Evolutionary conservation across 345 rosid species (phyloP).

Genomic region (Rubroshorea leprosula): DNA sequence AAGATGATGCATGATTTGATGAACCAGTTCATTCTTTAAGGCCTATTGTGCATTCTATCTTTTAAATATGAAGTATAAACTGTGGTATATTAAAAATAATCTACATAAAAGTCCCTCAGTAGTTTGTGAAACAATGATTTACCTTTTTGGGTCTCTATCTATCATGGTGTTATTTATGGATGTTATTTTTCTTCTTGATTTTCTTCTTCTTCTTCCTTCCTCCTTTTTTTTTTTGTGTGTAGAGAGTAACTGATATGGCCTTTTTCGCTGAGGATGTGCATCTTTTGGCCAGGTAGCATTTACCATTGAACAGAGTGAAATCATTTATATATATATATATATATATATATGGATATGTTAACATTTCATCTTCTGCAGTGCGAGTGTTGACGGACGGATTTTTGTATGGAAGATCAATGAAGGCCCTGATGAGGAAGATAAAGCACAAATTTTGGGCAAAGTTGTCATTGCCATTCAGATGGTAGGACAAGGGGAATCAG

Average conservation of each 20-base stretch:
- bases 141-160: neutral
- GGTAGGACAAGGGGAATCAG: slow-evolving; percentile 34
- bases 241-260: slow-evolving; percentile 45
- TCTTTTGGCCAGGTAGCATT: slow-evolving; percentile 60
- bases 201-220: no score
- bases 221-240: slow-evolving; percentile 1
- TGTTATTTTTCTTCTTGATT: neutral
- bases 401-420: slow-evolving; percentile 64
- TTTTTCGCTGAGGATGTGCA: slow-evolving; percentile 87
- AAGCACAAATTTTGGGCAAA: slow-evolving; percentile 61
- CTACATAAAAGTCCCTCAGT: neutral
- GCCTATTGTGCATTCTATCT: neutral
- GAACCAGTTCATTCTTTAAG: neutral
- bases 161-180: neutral
- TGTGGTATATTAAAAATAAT: neutral
- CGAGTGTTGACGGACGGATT: slow-evolving; percentile 55
- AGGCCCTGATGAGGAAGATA: slow-evolving; percentile 65
- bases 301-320: neutral
- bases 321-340: neutral
- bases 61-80: no score
- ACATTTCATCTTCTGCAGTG: slow-evolving; percentile 35
- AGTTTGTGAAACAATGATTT: neutral
- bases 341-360: slow-evolving; percentile 1
- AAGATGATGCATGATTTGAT: neutral
- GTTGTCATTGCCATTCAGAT: slow-evolving; percentile 53